phyloP scores from a whole-genome alignment of 257 asterid genomes.

The Orobanche coerulescens region DNA sequence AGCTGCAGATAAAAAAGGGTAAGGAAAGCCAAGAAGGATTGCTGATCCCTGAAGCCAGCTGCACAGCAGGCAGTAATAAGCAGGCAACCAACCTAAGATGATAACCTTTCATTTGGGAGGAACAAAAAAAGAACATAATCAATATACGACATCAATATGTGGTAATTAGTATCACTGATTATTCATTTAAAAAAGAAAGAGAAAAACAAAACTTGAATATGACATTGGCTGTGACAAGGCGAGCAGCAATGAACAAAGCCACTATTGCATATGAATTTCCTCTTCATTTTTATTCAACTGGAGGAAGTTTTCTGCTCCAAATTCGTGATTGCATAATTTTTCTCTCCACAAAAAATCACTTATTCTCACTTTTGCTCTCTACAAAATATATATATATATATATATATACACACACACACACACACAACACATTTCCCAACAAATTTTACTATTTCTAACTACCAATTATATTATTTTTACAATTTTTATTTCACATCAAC shows the following conservation, averaged over 20 bases:
- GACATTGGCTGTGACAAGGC: not conserved
- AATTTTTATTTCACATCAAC: no score
- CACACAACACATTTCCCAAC: no score
- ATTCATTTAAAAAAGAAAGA: not conserved
- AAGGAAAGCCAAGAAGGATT: slow-evolving; percentile 97
- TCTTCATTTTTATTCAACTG: no score
- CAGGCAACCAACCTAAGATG: slow-evolving; percentile 89
- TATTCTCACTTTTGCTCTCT: no score
- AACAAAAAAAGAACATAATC: slow-evolving; percentile 19
- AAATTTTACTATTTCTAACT: no score
- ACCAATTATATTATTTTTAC: no score
- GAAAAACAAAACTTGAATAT: not conserved
- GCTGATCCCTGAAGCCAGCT: slow-evolving; percentile 91
- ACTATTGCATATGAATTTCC: no score
- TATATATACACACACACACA: no score
- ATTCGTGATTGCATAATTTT: no score
- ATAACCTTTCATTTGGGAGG: slow-evolving; percentile 54
- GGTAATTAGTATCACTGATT: not conserved
- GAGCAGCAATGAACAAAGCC: not conserved
- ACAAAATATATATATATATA: no score
- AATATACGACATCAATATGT: slow-evolving; percentile 17
- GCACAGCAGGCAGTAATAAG: slow-evolving; percentile 93
- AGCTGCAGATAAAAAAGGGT: slow-evolving; percentile 91
- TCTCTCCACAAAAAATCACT: no score
- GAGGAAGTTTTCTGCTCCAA: no score